Percentiles rank a stretch among this genome's conserved stretches.
Conservation (phyloP, 345 rosid genomes). For the Theobroma cacao region DNA sequence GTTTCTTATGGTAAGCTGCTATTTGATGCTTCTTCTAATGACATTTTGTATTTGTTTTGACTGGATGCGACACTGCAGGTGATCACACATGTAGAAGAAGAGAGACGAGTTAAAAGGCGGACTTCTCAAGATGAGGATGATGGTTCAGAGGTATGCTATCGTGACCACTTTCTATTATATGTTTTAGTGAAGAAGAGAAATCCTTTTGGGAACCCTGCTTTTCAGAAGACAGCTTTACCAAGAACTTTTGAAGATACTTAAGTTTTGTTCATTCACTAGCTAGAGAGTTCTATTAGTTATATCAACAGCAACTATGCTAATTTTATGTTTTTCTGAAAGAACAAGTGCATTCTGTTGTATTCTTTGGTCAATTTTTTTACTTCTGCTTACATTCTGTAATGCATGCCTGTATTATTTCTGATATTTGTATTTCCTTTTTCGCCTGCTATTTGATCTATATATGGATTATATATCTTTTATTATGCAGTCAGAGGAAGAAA, state of each 20-base stretch:
- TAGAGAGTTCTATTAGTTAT: neutral
- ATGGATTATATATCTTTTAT: constrained; percentile 10
- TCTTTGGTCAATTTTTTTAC: neutral
- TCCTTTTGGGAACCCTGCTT: neutral
- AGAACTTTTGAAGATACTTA: neutral
- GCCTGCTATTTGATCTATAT: neutral
- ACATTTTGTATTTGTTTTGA: constrained; percentile 6
- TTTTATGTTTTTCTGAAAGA: neutral
- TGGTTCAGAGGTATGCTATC: constrained; percentile 80
- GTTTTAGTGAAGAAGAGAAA: too few species aligned
- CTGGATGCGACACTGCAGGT: constrained; percentile 45
- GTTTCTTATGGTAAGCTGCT: constrained; percentile 22
- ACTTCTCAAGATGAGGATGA: constrained; percentile 53
- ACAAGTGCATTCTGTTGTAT: neutral
- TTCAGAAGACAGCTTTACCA: neutral
- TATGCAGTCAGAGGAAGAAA: constrained; percentile 88
- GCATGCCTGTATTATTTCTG: neutral
- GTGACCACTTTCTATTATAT: neutral
- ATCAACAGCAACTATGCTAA: neutral
- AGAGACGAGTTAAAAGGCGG: constrained; percentile 55
- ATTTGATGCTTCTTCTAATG: constrained; percentile 17
- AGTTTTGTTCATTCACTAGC: neutral
- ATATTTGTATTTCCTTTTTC: constrained; percentile 15
- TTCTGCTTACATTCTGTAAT: neutral
- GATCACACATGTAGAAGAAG: constrained; percentile 37